These are phyloP conservation scores for Pholiota microspora DNA, from an alignment of 768 basidiomycete species.

Conservation along the genomic window DNA sequence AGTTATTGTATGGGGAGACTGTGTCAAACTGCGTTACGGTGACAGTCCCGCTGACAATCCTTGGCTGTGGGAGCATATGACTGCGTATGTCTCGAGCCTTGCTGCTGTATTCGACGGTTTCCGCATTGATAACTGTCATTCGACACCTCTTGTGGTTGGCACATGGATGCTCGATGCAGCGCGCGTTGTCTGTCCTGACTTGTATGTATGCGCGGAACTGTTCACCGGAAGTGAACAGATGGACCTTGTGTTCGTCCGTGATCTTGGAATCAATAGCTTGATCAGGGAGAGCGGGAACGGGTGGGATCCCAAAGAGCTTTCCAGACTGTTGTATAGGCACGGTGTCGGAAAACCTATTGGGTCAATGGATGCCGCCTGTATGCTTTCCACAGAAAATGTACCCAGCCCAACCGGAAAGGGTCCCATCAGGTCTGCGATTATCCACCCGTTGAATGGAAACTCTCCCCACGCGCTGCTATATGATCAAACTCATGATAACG, in stretches of 20 bases:
- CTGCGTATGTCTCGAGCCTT: conserved; percentile 74
- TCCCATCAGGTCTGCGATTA: conserved; percentile 64
- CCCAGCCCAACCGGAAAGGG: conserved; percentile 84
- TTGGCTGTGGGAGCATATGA: conserved; percentile 95
- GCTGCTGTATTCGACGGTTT: conserved; percentile 92
- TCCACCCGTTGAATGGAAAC: conserved; percentile 83
- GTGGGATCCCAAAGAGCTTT: conserved; percentile 86
- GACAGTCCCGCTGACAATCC: conserved; percentile 76
- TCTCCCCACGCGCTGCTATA: conserved; percentile 91
- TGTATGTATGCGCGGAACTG: conserved; percentile 97
- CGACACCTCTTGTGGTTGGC: conserved; percentile 96
- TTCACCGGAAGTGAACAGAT: conserved; percentile 96
- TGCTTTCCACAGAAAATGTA: conserved; percentile 74
- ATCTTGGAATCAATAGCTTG: conserved; percentile 90
- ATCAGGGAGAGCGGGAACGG: conserved; percentile 95
- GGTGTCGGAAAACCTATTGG: conserved; percentile 95
- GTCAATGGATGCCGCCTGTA: conserved; percentile 90
- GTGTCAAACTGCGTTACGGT: conserved; percentile 97
- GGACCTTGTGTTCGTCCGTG: conserved; percentile 88
- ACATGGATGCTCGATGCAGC: conserved; percentile 91
- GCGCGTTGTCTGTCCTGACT: conserved; percentile 80
- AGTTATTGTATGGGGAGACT: conserved; percentile 97
- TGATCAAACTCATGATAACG: conserved; percentile 97
- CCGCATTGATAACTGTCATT: conserved; percentile 98
- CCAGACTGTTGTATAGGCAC: conserved; percentile 82